Evolutionary conservation across 78 protist species (phyloP).

Genomic region (Speleostelium caveatum): DNA sequence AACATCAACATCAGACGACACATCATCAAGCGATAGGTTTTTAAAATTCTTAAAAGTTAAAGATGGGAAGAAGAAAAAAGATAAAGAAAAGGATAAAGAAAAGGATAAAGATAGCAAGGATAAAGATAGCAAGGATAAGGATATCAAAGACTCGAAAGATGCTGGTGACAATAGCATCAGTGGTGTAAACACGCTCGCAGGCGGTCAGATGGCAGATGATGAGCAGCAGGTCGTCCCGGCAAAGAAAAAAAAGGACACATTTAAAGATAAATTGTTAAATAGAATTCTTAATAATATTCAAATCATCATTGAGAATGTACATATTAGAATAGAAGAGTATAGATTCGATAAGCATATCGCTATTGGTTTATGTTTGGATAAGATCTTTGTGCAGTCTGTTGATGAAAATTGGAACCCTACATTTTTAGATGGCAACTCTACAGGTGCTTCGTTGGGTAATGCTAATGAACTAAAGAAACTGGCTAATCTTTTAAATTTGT

Average conservation of each 20-base stretch:
- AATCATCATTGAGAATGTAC: slow-evolving; percentile 62
- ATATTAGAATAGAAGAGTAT: slow-evolving; percentile 65
- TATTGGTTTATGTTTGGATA: slow-evolving; percentile 60
- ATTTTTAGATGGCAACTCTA: slow-evolving; percentile 14
- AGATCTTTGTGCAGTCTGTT: slow-evolving; percentile 35
- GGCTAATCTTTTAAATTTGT: slow-evolving; percentile 39
- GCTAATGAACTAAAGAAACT: slow-evolving; percentile 27
- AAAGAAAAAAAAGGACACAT: slow-evolving; percentile 45
- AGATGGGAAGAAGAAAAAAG: slow-evolving; percentile 16
- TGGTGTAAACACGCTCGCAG: too few relatives aligned
- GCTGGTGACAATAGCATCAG: too few relatives aligned
- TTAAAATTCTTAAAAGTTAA: slow-evolving; percentile 57
- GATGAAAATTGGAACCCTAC: slow-evolving; percentile 59
- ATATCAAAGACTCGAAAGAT: background rate
- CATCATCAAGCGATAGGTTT: slow-evolving; percentile 16
- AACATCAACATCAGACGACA: background rate
- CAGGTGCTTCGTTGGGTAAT: background rate
- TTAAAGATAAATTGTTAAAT: slow-evolving; percentile 55
- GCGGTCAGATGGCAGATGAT: background rate
- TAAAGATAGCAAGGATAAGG: background rate
- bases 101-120: slow-evolving; percentile 9
- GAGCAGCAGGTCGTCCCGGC: background rate
- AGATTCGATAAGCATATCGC: slow-evolving; percentile 18
- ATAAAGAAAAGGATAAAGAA: slow-evolving; percentile 33
- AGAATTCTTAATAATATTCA: slow-evolving; percentile 63